These are phyloP conservation scores for Cicer bijugum DNA, from an alignment of 306 rosid species.

Conservation along the genomic window DNA sequence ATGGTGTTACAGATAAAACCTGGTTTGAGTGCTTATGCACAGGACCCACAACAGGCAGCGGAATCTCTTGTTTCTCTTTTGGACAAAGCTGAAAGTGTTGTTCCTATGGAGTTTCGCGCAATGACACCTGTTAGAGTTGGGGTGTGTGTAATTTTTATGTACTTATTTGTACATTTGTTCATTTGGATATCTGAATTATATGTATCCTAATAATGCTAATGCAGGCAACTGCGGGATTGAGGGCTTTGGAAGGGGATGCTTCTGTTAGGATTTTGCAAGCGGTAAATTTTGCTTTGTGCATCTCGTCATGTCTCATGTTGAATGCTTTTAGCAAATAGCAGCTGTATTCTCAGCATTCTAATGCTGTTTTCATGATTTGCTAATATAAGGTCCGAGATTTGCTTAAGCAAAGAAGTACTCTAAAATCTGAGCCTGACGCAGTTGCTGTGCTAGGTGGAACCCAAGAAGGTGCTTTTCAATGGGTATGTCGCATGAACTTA, in stretches of 20 bases:
- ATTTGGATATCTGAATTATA: neutral
- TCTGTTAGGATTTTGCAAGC: slow-evolving; percentile 82
- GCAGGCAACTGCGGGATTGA: slow-evolving; percentile 92
- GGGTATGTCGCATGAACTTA: slow-evolving; percentile 61
- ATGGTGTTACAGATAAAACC: slow-evolving; percentile 55
- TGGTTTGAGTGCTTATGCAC: slow-evolving; percentile 78
- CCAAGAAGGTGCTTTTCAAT: slow-evolving; percentile 90
- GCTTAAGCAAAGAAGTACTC: slow-evolving; percentile 63
- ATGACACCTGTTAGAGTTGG: slow-evolving; percentile 90
- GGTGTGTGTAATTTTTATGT: slow-evolving; percentile 48
- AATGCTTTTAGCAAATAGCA: slow-evolving; percentile 11
- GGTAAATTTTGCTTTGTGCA: slow-evolving; percentile 50
- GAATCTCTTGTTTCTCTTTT: slow-evolving; percentile 68
- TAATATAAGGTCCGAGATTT: slow-evolving; percentile 72
- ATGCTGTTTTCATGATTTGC: slow-evolving; percentile 19
- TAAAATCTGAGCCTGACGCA: slow-evolving; percentile 55
- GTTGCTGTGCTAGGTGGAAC: slow-evolving; percentile 88
- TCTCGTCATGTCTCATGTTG: neutral
- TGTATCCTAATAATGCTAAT: slow-evolving; percentile 31
- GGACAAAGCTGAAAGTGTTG: slow-evolving; percentile 67
- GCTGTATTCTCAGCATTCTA: slow-evolving; percentile 1
- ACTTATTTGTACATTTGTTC: neutral
- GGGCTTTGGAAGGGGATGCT: slow-evolving; percentile 74
- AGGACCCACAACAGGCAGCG: slow-evolving; percentile 69
- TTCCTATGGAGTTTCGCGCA: slow-evolving; percentile 66